These are phyloP conservation scores for Maudiozyma turicensis DNA, from an alignment of 805 yeast genomes.

Conservation along the genomic window DNA sequence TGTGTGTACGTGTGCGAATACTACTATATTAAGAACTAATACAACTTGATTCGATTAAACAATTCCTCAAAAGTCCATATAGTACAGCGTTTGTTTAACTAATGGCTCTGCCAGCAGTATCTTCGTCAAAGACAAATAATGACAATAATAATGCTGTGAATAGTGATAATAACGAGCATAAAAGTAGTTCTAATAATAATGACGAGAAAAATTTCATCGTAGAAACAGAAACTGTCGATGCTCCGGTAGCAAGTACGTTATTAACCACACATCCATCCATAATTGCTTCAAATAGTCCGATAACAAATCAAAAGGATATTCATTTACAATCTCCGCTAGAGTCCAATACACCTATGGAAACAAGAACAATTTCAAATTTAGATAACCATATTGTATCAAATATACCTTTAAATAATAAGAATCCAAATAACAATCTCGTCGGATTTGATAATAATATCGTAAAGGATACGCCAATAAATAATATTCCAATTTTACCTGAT, in stretches of 20 bases:
- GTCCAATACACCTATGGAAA: background rate
- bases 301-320: background rate
- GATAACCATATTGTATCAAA: background rate
- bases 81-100: background rate
- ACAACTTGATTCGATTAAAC: background rate
- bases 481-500: background rate
- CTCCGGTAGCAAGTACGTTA: slow-evolving; percentile 30
- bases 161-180: slow-evolving; percentile 5
- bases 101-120: background rate
- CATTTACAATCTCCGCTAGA: background rate
- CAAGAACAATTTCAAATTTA: background rate
- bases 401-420: background rate
- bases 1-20: too few species aligned
- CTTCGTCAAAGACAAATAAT: background rate
- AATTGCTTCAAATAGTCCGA: background rate
- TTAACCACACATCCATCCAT: background rate
- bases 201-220: slow-evolving; percentile 37
- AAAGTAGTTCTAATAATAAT: slow-evolving; percentile 12
- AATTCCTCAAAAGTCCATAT: background rate
- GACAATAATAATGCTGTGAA: background rate
- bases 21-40: too few species aligned
- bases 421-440: too few species aligned
- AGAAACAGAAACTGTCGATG: slow-evolving; percentile 54
- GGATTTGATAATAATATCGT: background rate
- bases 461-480: background rate